Evolutionary conservation across 768 basidiomycete genomes (phyloP), one percentile per base, ranked within the genome.

Genomic region (Suillus plorans): DNA sequence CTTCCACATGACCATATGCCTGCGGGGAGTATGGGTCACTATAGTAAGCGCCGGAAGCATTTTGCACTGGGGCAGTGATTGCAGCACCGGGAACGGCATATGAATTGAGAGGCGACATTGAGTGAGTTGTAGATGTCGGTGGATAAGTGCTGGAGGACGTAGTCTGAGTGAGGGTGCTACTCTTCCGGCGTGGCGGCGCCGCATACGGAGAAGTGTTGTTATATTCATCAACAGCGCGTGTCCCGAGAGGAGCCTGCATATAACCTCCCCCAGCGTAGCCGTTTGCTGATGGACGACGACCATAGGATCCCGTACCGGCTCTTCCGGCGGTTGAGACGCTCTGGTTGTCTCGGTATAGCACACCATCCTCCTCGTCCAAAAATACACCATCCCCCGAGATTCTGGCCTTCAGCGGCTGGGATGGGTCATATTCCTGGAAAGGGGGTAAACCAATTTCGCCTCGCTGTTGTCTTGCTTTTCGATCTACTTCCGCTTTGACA

Each of bases 401-500:
- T 31, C 84, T 83, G 4, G 78, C 82, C 14, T 87, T 88, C 63
- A 94, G 81, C 22, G 92, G 92, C 64, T 89, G 86, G 16, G 76
- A 78, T 31, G 69, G 77, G 44, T 85, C 84, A 39, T 85, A 83
- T 74, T 94, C 92, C 42, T 85, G 78, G 77, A 94, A 92, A 10
- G 89, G 84, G 12, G 92, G 91, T 1, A 95, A 74, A 20, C 93
- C 93, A 63, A 80, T 79, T 77, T 92, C 91, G 16, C 78, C 77
- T 49, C 77, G 77, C 10, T 81, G 79, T 67, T 87, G 88, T 41
- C 82, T 82, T 14, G 89, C 89, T 73, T 93, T 94, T 66, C 93
- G 85, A 69, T 95, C 92, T 7, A 85, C 89, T 72, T 94, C 93
- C 10, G 93, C 92, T 71, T 92, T 93, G 69, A 95, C 87, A 18